Evolutionary conservation across 2,329 filamentous ascomycete genomes (phyloP), one percentile per base, ranked within the genome.

Genomic region (Penicillium sp.): DNA sequence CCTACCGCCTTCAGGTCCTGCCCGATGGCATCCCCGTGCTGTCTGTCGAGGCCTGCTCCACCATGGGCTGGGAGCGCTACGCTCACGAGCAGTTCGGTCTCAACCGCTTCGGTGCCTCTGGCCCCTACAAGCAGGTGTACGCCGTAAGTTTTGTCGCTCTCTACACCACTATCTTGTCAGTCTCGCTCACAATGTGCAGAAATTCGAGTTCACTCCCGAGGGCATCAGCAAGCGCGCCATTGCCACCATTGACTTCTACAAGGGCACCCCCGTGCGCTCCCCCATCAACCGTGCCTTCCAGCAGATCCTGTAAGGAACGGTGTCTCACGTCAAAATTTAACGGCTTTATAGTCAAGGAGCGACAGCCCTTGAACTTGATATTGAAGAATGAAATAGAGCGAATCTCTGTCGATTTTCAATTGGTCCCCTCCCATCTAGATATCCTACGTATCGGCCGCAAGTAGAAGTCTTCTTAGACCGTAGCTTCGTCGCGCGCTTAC

Each of bases 21-120:
- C 93, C 91, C 60, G 89, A 96, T 67, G 90, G 90, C 56, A 91
- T 96, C 67, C 91, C 93, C 55, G 81, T 89, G 48, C 71, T 98
- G 71, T 94, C 87, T 41, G 86, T 98, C 57, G 93, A 98, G 79
- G 90, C 89, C 69, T 94, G 95, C 87, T 86, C 80, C 71, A 98
- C 93, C 57, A 83, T 96, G 73, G 93, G 93, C 58, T 98, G 93
- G 93, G 90, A 97, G 81, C 86, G 91, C 72, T 98, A 97, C 77
- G 87, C 89, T 45, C 91, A 98, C 75, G 93, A 98, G 82, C 93
- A 98, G 77, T 98, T 98, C 64, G 93, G 93, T 68, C 83, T 98
- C 56, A 98, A 98, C 85, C 83, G 93, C 68, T 98, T 98, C 72
- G 93, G 93, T 82, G 91, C 91, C 56, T 94, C 87, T 41, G 93